A percentile compares a stretch with the other conserved stretches of the same genome.
phyloP scores from a whole-genome alignment of 371 early-diverging fungal species.

The Lichtheimia ornata region DNA sequence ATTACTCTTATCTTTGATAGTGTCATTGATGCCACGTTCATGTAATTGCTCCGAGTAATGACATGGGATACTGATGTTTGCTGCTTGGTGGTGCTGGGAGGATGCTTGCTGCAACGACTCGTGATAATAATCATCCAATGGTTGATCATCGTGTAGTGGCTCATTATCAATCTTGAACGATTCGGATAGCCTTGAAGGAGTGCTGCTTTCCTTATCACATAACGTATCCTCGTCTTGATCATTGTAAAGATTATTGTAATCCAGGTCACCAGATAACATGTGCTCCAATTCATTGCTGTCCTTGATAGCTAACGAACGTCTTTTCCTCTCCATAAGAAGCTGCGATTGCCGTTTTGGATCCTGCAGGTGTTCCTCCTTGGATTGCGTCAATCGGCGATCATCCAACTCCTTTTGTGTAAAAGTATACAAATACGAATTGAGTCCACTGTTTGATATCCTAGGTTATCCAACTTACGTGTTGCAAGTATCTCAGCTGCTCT shows the following conservation, averaged over 20 bases:
- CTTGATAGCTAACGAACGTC: slow-evolving; percentile 45
- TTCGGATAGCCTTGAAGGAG: slow-evolving; percentile 17
- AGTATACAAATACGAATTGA: too few species aligned
- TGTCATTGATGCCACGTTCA: background rate
- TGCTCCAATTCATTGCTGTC: slow-evolving; percentile 44
- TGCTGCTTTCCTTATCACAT: slow-evolving; percentile 9
- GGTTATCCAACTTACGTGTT: slow-evolving; percentile 33
- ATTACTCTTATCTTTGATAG: slow-evolving; percentile 13
- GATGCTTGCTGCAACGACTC: background rate
- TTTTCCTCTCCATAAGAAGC: slow-evolving; percentile 48
- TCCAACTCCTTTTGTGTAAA: too few species aligned
- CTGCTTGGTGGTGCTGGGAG: background rate
- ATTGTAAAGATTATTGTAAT: slow-evolving; percentile 11
- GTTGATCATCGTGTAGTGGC: background rate
- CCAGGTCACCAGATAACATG: slow-evolving; percentile 44
- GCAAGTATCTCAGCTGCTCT: slow-evolving; percentile 43
- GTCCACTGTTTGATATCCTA: background rate
- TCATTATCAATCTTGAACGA: slow-evolving; percentile 11
- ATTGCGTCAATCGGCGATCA: too few species aligned
- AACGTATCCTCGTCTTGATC: slow-evolving; percentile 13
- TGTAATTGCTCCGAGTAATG: background rate
- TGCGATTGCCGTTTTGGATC: slow-evolving; percentile 50
- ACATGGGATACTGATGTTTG: background rate
- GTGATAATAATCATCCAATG: background rate
- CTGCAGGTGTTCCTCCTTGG: slow-evolving; percentile 9